phyloP scores from a whole-genome alignment of 805 yeast genomes.

The Dipodascopsis uninucleata region DNA sequence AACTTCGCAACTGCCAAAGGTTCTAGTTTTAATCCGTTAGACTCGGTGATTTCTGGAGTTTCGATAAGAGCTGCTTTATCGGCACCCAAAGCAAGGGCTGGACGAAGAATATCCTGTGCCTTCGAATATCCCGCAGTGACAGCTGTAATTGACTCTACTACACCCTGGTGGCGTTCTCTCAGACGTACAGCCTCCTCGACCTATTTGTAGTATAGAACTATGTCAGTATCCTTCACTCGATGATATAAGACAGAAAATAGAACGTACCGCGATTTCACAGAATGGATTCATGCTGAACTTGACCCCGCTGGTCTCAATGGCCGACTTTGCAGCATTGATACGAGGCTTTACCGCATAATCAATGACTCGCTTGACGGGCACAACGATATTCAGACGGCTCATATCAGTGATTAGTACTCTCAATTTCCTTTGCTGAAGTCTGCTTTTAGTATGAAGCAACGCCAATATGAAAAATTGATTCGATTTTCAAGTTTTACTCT shows the following conservation, averaged over 20 bases:
- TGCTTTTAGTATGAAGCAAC: not conserved
- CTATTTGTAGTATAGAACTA: slow-evolving; percentile 7
- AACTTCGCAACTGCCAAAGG: slow-evolving; percentile 89
- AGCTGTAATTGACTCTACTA: slow-evolving; percentile 79
- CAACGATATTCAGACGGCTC: slow-evolving; percentile 52
- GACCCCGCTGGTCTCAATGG: slow-evolving; percentile 82
- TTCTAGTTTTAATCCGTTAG: slow-evolving; percentile 46
- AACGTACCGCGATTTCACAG: slow-evolving; percentile 79
- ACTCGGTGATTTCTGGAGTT: slow-evolving; percentile 44
- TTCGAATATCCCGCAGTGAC: slow-evolving; percentile 86
- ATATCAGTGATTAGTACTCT: not conserved
- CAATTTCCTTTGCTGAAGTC: not conserved
- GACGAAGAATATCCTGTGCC: slow-evolving; percentile 81
- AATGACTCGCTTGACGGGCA: slow-evolving; percentile 92
- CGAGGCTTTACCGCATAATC: slow-evolving; percentile 93
- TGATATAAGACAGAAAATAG: not conserved
- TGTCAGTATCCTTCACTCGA: too few relatives aligned
- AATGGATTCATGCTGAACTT: slow-evolving; percentile 94
- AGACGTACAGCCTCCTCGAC: slow-evolving; percentile 87
- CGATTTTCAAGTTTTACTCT: not conserved
- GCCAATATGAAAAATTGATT: not conserved
- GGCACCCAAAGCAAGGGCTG: slow-evolving; percentile 92
- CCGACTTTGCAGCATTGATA: slow-evolving; percentile 78
- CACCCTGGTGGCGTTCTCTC: slow-evolving; percentile 57
- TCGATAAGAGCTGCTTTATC: slow-evolving; percentile 81